Base-by-base conservation (phyloP, 129 eudicot species). In the Helichrysum umbraculigerum region DNA sequence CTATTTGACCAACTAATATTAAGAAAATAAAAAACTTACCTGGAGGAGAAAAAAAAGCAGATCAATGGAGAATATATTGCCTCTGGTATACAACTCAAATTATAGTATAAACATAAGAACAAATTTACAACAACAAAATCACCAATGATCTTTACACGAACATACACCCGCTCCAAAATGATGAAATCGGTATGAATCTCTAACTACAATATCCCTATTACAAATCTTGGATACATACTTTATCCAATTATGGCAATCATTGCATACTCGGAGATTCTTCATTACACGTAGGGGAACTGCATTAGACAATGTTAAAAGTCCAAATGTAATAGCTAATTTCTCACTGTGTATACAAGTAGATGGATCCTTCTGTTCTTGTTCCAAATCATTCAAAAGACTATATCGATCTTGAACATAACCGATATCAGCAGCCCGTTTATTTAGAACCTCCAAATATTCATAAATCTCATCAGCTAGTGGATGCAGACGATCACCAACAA, bases 171-270 rank as follows among this genome's bases (percentile, higher is more conserved):
- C 87, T 73, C 82, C 83, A 77, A 94, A 94, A 85, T 91, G 98
- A 86, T 94, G 98, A 74, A 94, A 94, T 28, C 97, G 88, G 57
- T 94, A 89, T 41, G 98, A 82, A 78, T 94, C 98, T 61, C 98
- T 83, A 34, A 94, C 96, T 67, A 94, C 64, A 74, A 94, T 91
- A 51, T 79, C 59, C 25, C 98, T 89, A 66, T 77, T 84, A 10
- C 87, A 85, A 14, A 94, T 74, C 85, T 81, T 89, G 0, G 97
- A 82, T 47, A 91, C 93, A 81, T 71, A 88, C 83, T 94, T 94
- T 39, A 94, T 91, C 98, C 98, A 91, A 73, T 86, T 91, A 80
- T 94, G 98, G 74, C 98, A 94, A 79, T 94, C 98, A 70, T 86
- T 85, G 77, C 97, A 94, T 50, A 91, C 91, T 1, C 97, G 93